phyloP scores from a whole-genome alignment of 495 filamentous ascomycete genomes.

The Penicillium soppii region DNA sequence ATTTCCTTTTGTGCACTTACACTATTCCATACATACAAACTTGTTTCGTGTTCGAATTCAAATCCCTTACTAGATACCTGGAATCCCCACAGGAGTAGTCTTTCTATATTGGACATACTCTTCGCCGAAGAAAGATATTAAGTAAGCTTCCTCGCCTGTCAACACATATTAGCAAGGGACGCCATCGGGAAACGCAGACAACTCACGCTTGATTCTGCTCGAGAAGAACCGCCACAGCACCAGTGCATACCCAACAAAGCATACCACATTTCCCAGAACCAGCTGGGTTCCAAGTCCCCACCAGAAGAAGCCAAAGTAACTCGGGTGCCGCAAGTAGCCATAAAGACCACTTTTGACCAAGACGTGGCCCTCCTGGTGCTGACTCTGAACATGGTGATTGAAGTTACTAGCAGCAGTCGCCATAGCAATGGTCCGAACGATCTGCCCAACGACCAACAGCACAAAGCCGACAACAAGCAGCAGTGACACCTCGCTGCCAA shows the following conservation, averaged over 20 bases:
- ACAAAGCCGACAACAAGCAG: constrained; percentile 54
- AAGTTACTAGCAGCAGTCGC: constrained; percentile 85
- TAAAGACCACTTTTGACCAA: constrained; percentile 78
- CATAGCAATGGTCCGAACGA: constrained; percentile 76
- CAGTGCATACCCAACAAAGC: constrained; percentile 67
- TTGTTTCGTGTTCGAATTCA: background rate
- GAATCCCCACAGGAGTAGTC: constrained; percentile 71
- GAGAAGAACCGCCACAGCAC: constrained; percentile 86
- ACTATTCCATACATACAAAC: background rate
- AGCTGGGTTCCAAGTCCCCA: constrained; percentile 95
- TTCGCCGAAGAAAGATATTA: constrained; percentile 79
- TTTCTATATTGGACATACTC: constrained; percentile 76
- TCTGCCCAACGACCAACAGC: constrained; percentile 70
- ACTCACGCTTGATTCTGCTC: constrained; percentile 64
- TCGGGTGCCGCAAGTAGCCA: constrained; percentile 70
- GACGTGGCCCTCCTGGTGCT: constrained; percentile 63
- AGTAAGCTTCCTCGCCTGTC: constrained; percentile 70
- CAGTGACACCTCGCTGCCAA: constrained; percentile 15
- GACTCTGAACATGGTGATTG: constrained; percentile 79
- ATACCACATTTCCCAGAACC: constrained; percentile 79
- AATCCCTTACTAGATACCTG: constrained; percentile 48
- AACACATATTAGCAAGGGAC: constrained; percentile 1
- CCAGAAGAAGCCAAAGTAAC: constrained; percentile 98
- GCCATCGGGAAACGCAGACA: background rate
- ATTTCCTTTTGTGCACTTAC: background rate